phyloP scores from a whole-genome alignment of 441 rosid species.

The Gossypium lobatum region DNA sequence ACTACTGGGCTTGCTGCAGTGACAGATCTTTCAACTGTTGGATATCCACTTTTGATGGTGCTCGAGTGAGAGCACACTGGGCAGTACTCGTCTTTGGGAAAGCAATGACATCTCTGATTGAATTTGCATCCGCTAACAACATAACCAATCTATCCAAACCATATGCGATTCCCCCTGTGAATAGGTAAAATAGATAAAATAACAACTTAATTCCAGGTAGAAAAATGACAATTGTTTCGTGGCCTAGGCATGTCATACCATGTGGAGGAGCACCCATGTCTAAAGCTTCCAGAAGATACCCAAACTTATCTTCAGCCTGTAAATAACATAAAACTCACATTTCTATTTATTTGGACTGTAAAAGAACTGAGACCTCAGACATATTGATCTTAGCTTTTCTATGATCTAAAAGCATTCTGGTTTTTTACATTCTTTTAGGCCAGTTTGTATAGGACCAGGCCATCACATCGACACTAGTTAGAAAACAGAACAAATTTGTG shows the following conservation, averaged over 20 bases:
- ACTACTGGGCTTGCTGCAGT: conserved; percentile 26
- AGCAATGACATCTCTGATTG: conserved; percentile 92
- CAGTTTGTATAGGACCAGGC: background rate
- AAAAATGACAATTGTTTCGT: background rate
- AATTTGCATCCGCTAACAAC: conserved; percentile 70
- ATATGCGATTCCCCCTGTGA: conserved; percentile 81
- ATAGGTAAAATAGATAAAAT: background rate
- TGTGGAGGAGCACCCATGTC: conserved; percentile 99
- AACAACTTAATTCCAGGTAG: background rate
- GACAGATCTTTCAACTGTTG: conserved; percentile 73
- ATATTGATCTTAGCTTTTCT: background rate
- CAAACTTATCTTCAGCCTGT: conserved; percentile 92
- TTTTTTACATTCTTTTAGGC: background rate
- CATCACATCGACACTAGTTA: background rate
- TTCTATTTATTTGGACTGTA: background rate
- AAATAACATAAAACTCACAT: background rate
- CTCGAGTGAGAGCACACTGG: conserved; percentile 73
- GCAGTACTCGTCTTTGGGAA: conserved; percentile 92
- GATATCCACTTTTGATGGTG: conserved; percentile 84
- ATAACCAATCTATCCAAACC: conserved; percentile 90
- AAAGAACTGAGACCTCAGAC: background rate
- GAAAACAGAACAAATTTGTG: background rate
- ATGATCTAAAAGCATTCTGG: background rate
- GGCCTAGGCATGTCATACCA: conserved; percentile 38
- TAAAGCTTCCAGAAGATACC: conserved; percentile 87